Percentiles rank a stretch among this genome's conserved stretches.
Evolutionary conservation across 331 rosid species (phyloP).

Genomic region (Spiraea crenata): DNA sequence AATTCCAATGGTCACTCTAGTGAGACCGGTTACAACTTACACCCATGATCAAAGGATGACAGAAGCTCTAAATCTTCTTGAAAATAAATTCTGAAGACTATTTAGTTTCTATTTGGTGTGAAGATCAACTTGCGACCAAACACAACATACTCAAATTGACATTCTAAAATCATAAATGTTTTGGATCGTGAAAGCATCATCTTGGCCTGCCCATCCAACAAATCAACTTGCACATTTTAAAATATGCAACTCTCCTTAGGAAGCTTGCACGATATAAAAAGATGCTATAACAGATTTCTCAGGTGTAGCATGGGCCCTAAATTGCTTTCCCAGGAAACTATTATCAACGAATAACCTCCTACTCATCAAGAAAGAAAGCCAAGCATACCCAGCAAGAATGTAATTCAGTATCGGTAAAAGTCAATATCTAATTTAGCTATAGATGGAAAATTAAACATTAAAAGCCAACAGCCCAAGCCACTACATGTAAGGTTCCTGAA

Average conservation of each 20-base stretch:
- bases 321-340: not conserved
- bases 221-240: not conserved
- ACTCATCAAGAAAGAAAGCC: not conserved
- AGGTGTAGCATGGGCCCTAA: not conserved
- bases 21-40: not conserved
- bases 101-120: not conserved
- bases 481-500: constrained; percentile 14
- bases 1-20: not conserved
- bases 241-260: not conserved
- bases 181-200: not conserved
- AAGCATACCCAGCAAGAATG: not conserved
- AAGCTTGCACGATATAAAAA: not conserved
- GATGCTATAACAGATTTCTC: not conserved
- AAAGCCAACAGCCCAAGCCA: not conserved
- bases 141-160: not conserved
- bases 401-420: not conserved
- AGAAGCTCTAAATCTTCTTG: not conserved
- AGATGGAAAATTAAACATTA: not conserved
- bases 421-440: not conserved
- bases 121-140: not conserved
- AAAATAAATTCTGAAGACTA: not conserved
- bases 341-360: not conserved
- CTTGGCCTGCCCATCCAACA: not conserved
- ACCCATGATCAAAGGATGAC: not conserved
- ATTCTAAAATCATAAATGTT: not conserved